Evolutionary conservation across 805 yeast species (phyloP).

Genomic region (Maudiozyma bulderi): DNA sequence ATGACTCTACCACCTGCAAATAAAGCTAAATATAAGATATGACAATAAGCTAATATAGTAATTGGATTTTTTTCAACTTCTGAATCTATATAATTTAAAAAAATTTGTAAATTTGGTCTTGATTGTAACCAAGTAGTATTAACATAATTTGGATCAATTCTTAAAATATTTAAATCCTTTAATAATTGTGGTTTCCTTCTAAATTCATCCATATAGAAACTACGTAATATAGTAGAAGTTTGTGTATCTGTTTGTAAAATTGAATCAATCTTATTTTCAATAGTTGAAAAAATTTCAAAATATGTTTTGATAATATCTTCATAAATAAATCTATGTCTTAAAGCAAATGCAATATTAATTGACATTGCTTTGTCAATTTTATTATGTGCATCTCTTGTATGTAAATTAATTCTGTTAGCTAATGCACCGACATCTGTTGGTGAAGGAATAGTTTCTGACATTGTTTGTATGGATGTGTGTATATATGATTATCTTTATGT

Average conservation of each 20-base stretch:
- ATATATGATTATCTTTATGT: not conserved
- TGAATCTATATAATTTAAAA: slow-evolving; percentile 48
- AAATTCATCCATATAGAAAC: slow-evolving; percentile 63
- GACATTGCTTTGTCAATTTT: slow-evolving; percentile 60
- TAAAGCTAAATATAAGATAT: slow-evolving; percentile 73
- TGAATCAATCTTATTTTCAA: slow-evolving; percentile 43
- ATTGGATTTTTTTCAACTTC: slow-evolving; percentile 56
- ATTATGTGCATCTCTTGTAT: slow-evolving; percentile 58
- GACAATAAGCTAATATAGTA: slow-evolving; percentile 68
- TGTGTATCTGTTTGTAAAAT: slow-evolving; percentile 28
- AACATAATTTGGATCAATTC: slow-evolving; percentile 35
- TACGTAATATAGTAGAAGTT: slow-evolving; percentile 36
- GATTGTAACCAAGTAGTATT: slow-evolving; percentile 5
- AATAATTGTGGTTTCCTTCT: slow-evolving; percentile 49
- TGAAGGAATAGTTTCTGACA: slow-evolving; percentile 41
- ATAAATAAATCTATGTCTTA: slow-evolving; percentile 65
- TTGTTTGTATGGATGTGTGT: not conserved
- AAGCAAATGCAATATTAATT: slow-evolving; percentile 61
- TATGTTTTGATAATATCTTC: slow-evolving; percentile 73
- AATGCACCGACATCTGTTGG: slow-evolving; percentile 75
- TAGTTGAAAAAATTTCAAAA: slow-evolving; percentile 58
- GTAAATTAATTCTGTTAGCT: slow-evolving; percentile 68
- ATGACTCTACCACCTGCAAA: slow-evolving; percentile 80
- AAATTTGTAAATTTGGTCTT: slow-evolving; percentile 46
- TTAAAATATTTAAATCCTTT: slow-evolving; percentile 59